phyloP scores from a whole-genome alignment of 495 filamentous ascomycete species.

The Staphylotrichum longicolle region DNA sequence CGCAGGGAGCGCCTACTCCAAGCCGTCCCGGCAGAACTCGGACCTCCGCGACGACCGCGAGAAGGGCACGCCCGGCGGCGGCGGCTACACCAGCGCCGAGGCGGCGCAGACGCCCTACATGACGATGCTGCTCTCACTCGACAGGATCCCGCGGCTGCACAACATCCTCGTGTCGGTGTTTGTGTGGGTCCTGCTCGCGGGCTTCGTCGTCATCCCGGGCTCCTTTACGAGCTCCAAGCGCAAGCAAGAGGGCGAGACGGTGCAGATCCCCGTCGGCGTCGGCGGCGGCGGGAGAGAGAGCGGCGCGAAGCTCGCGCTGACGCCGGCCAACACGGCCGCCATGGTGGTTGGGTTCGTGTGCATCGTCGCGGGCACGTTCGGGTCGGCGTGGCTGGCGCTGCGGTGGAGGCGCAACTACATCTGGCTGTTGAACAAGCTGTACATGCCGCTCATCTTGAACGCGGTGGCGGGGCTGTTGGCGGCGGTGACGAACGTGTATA shows the following conservation, averaged over 20 bases:
- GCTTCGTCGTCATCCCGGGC: constrained; percentile 44
- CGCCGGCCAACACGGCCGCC: constrained; percentile 20
- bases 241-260: constrained; percentile 3
- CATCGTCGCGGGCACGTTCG: constrained; percentile 28
- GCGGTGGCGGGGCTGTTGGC: constrained; percentile 47
- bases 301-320: constrained; percentile 14
- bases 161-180: constrained; percentile 37
- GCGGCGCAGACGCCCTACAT: constrained; percentile 37
- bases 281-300: constrained; percentile 15
- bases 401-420: constrained; percentile 42
- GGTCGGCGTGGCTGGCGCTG: constrained; percentile 26
- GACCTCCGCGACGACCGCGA: background rate
- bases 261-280: constrained; percentile 12
- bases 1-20: background rate
- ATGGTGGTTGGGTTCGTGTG: constrained; percentile 31
- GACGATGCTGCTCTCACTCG: constrained; percentile 39
- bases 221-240: constrained; percentile 34
- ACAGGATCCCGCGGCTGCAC: constrained; percentile 38
- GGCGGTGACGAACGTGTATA: constrained; percentile 51
- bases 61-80: background rate
- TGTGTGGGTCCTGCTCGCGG: constrained; percentile 40
- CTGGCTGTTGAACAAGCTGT: constrained; percentile 46
- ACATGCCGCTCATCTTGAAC: constrained; percentile 45
- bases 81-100: constrained; percentile 1
- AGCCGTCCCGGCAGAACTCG: background rate